Conservation (phyloP, 2,329 filamentous ascomycete genomes). For the Acephala macrosclerotiorum region DNA sequence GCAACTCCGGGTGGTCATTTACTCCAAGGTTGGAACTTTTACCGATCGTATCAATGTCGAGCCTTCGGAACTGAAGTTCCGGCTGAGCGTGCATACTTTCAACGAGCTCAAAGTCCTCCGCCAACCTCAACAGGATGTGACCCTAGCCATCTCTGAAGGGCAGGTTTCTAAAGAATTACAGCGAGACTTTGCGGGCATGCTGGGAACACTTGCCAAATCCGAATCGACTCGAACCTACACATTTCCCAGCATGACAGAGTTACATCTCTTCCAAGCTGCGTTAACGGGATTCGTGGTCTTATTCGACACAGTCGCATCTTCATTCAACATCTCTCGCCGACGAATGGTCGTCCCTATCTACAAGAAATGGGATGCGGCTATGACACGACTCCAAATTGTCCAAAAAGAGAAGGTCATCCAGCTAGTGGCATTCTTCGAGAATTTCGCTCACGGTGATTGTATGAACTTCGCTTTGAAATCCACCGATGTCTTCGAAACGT, state of each 20-base stretch:
- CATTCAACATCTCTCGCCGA: conserved; percentile 82
- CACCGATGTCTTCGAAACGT: conserved; percentile 82
- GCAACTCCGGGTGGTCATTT: conserved; percentile 75
- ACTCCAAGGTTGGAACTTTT: conserved; percentile 78
- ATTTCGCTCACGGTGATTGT: conserved; percentile 84
- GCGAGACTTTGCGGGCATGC: conserved; percentile 64
- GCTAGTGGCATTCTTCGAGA: conserved; percentile 85
- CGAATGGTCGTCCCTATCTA: conserved; percentile 92
- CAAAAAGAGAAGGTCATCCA: conserved; percentile 78
- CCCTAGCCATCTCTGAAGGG: conserved; percentile 75
- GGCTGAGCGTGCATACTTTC: conserved; percentile 65
- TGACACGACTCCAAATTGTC: conserved; percentile 81
- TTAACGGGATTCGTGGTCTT: conserved; percentile 82
- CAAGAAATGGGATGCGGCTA: conserved; percentile 91
- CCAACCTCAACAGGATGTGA: conserved; percentile 78
- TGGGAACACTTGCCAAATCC: conserved; percentile 57
- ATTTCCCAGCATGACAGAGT: conserved; percentile 69
- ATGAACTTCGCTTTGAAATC: conserved; percentile 89
- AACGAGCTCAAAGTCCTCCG: conserved; percentile 73
- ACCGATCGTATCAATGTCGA: conserved; percentile 85
- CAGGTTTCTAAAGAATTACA: conserved; percentile 67
- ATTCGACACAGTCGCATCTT: conserved; percentile 75
- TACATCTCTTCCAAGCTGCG: conserved; percentile 81
- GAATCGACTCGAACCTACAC: conserved; percentile 74
- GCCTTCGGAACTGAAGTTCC: conserved; percentile 74